These are phyloP conservation scores for Nyctanthes arbortristis DNA, from an alignment of 257 asterid genomes.

Conservation along the genomic window DNA sequence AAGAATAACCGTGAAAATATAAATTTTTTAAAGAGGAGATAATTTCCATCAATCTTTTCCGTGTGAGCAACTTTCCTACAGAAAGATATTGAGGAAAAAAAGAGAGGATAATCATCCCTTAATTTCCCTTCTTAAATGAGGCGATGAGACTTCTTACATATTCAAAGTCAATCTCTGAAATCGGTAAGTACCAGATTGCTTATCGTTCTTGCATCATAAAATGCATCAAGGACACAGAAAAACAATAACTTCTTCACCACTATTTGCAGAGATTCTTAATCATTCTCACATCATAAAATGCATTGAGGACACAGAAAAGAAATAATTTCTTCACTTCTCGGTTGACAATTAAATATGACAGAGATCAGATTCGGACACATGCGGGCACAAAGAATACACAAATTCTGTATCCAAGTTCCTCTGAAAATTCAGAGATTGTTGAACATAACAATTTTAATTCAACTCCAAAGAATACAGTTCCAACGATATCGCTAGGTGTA, in stretches of 20 bases:
- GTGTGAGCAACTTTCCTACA: not conserved
- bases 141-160: not conserved
- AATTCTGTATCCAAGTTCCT: not conserved
- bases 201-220: not conserved
- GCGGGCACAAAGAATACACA: not conserved
- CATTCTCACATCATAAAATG: not conserved
- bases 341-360: not conserved
- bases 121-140: not conserved
- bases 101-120: not conserved
- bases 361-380: not conserved
- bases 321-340: not conserved
- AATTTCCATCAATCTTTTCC: constrained; percentile 1
- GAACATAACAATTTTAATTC: not conserved
- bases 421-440: not conserved
- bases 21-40: not conserved
- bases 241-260: too few species aligned
- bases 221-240: not conserved
- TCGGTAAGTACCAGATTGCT: not conserved
- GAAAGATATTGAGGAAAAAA: not conserved
- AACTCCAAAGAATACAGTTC: not conserved
- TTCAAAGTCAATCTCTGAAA: not conserved
- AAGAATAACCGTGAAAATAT: not conserved
- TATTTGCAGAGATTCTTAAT: too few species aligned
- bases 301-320: not conserved
- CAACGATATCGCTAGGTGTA: not conserved